A percentile compares a stretch with the other conserved stretches of the same genome.
Evolutionary conservation across 768 basidiomycete genomes (phyloP).

Genomic region (Clitopilus passeckerianus): DNA sequence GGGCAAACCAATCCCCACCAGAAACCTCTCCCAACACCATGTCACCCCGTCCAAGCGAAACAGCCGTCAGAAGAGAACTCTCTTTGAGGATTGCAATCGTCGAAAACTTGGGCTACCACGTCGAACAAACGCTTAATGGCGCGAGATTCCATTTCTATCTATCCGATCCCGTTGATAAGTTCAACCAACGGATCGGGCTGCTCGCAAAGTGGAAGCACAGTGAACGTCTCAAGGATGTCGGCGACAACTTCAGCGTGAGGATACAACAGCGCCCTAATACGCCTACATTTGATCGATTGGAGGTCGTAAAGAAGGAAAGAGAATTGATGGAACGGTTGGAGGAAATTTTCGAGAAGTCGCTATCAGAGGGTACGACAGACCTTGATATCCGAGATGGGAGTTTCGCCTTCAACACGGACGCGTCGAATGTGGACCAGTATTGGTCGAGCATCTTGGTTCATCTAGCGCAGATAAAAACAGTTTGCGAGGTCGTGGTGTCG

Average conservation of each 20-base stretch:
- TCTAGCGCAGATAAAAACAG: background rate
- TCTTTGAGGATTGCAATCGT: background rate
- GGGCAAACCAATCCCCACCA: background rate
- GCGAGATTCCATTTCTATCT: background rate
- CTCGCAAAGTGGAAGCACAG: background rate
- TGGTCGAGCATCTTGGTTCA: background rate
- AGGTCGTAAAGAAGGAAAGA: background rate
- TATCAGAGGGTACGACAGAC: background rate
- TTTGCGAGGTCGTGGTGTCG: background rate
- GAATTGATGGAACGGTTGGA: background rate
- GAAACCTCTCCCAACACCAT: background rate
- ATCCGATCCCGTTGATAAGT: background rate
- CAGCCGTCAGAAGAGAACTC: background rate
- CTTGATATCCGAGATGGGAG: background rate
- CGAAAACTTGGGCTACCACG: background rate
- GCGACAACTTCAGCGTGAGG: background rate
- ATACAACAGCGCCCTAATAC: background rate
- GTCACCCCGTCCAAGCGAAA: background rate
- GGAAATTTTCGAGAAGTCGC: background rate
- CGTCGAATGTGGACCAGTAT: background rate
- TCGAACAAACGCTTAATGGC: background rate
- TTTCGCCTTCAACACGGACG: background rate
- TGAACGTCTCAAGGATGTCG: background rate
- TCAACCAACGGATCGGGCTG: background rate
- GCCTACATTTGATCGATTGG: background rate